A percentile compares a stretch with the other conserved stretches of the same genome.
Conservation (phyloP, 345 rosid species). For the Melaleuca alternifolia region DNA sequence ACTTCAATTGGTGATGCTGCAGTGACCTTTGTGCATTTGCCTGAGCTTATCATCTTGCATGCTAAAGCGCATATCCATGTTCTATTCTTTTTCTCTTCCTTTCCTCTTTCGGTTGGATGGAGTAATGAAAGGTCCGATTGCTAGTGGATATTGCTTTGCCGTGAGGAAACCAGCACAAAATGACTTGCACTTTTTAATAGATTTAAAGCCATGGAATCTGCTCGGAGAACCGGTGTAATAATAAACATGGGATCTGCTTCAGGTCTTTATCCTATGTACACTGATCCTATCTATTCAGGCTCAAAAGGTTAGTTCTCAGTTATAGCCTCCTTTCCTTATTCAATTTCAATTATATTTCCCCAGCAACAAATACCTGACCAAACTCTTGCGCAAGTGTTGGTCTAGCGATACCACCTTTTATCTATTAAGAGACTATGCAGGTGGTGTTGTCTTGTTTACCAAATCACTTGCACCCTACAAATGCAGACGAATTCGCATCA, state of each 20-base stretch:
- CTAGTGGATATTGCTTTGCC: not conserved
- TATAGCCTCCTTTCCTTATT: not conserved
- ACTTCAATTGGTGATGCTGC: not conserved
- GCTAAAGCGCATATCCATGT: not conserved
- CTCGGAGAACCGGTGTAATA: constrained; percentile 77
- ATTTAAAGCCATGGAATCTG: constrained; percentile 59
- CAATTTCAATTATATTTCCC: not conserved
- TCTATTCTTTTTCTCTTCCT: not conserved
- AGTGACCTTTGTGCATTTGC: not conserved
- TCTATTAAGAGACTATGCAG: constrained; percentile 15
- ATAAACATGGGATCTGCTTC: constrained; percentile 83
- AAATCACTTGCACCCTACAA: constrained; percentile 51
- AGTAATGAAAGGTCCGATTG: not conserved
- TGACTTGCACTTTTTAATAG: constrained; percentile 27
- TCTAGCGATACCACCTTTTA: not conserved
- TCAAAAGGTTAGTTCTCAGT: constrained; percentile 53
- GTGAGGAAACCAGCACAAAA: not conserved
- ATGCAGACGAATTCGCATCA: constrained; percentile 72
- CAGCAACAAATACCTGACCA: not conserved
- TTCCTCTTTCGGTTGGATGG: not conserved
- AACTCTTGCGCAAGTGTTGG: not conserved
- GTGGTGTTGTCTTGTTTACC: constrained; percentile 78
- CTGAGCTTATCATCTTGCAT: not conserved
- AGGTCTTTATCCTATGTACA: constrained; percentile 66
- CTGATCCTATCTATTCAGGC: constrained; percentile 63